Base-by-base conservation (phyloP, 495 filamentous ascomycete species). In the Opeltia flavorubescens region DNA sequence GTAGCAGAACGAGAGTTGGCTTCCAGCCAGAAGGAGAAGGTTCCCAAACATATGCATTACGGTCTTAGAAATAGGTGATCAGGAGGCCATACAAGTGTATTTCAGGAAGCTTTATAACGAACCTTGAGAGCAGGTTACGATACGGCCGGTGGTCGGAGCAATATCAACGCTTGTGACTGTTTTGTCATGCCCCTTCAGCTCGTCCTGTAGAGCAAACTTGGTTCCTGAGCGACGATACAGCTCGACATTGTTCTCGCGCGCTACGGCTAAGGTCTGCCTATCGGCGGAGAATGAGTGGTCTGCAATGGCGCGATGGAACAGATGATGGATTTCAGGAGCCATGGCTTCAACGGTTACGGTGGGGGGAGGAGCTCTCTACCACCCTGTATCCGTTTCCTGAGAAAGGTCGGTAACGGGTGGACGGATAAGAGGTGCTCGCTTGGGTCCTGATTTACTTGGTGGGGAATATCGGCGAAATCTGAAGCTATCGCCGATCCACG, bases 281-380 rank as follows among this genome's bases (percentile, higher is more conserved):
- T 98, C 91, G 31, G 86, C 79, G 45, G 86, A 94, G 75, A 96
- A 98, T 20, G 91, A 94, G 66, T 98, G 91, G 67, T 98, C 91
- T 33, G 89, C 84, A 58, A 98, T 95, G 53, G 89, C 86, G 50
- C 83, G 77, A 65, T 98, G 87, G 67, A 96, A 96, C 46, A 98
- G 84, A 59, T 95, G 91, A 65, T 98, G 86, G 43, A 89, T 83
- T 68, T 96, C 86, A 48, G 89, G 84, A 49, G 80, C 55, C 38
- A 83, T 71, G 89, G 95, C 96, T 55, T 40, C 71, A 39, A 51
- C 25, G n/a, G 5, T 39, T 28, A 3, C n/a, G 48, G 59, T 64
- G 85, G 85, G 89, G 95, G 91, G 91, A 98, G 89, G 77, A 84
- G 76, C 89, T 94, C 93, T 98, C 91, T 81, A 98, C 91, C 95